Evolutionary conservation across 192 early-diverging fungal species (phyloP), one percentile per base, ranked within the genome.

Genomic region (Linnemannia zychae): DNA sequence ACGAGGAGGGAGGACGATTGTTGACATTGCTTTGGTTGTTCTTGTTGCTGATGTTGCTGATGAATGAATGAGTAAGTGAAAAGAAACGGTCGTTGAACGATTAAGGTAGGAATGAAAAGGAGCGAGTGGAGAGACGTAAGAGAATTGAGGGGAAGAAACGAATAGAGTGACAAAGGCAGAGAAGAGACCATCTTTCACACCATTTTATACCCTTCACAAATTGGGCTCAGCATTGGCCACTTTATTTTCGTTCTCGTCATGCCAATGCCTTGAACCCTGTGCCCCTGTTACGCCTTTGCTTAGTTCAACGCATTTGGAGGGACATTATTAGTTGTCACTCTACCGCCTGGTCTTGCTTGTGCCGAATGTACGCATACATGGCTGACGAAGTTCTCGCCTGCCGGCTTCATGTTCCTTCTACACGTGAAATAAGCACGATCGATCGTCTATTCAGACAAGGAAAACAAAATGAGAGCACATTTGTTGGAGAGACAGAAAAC

Each of bases 1-100:
- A 68, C 83, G 77, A 47, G 83, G 83, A 31, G 82, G 53, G 16
- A 75, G 71, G 22, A 71, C 22, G n/a, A 75, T 22, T 2, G 67
- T 72, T 49, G 75, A 40, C 76, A 77, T 69, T 68, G n/a, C 22
- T 20, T 57, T 57, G 22, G 53, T 28, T 28, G 53, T 53, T 17
- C 12, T n/a, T n/a, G 22, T 53, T 53, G 50, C 7, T 53, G 50
- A n/a, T 53, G 7, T n/a, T n/a, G n/a, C n/a, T 28, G 36, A 0
- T 37, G 34, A 67, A 36, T 67, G 66, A 38, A 40, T 67, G 60
- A 17, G 60, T 17, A 53, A 65, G 34, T 28, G 49, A 57, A 57
- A 24, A 22, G 9, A 18, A 17, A 28, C 16, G 28, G 17, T 52
- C 4, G 31, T 52, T 34, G 40, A 44, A 4, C 33, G 28, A 33